Percentiles rank a stretch among this genome's conserved stretches.
These are phyloP conservation scores for Exophiala alcalophila DNA, from an alignment of 2,329 filamentous ascomycete genomes.

Conservation along the genomic window DNA sequence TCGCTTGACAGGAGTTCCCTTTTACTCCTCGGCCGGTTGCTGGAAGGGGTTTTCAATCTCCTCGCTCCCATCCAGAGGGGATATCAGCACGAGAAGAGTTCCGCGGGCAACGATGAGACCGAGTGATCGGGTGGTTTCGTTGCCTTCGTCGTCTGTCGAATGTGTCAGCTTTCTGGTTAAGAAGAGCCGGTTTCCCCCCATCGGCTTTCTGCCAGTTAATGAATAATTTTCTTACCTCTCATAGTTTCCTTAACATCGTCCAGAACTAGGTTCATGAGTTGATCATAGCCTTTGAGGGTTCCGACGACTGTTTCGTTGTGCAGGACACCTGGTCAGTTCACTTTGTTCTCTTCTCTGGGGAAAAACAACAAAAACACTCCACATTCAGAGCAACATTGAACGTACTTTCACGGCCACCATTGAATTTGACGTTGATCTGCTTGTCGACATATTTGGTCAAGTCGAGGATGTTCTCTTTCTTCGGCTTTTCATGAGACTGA, in stretches of 20 bases:
- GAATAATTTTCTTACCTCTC: slow-evolving; percentile 61
- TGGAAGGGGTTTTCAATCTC: slow-evolving; percentile 93
- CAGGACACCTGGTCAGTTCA: slow-evolving; percentile 9
- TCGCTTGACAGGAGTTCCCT: too few species aligned
- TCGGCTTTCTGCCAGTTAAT: too few species aligned
- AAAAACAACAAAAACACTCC: background rate
- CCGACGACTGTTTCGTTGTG: slow-evolving; percentile 74
- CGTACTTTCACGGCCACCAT: slow-evolving; percentile 83
- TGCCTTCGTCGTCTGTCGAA: slow-evolving; percentile 80
- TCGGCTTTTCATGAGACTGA: slow-evolving; percentile 68
- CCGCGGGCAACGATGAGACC: slow-evolving; percentile 88
- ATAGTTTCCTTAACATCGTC: slow-evolving; percentile 91
- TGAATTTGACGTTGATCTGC: slow-evolving; percentile 93
- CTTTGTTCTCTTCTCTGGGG: too few species aligned
- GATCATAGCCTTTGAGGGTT: slow-evolving; percentile 90
- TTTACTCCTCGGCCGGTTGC: slow-evolving; percentile 62
- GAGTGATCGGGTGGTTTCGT: slow-evolving; percentile 74
- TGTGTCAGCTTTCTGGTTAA: slow-evolving; percentile 27
- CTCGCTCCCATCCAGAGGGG: slow-evolving; percentile 89
- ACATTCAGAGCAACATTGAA: too few species aligned
- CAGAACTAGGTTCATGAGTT: slow-evolving; percentile 94
- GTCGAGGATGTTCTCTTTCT: slow-evolving; percentile 99
- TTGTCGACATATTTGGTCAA: slow-evolving; percentile 96
- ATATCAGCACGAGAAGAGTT: slow-evolving; percentile 87
- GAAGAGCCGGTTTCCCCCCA: too few species aligned